Base-by-base conservation (phyloP, 2,329 filamentous ascomycete genomes). In the Exophiala sp. region DNA sequence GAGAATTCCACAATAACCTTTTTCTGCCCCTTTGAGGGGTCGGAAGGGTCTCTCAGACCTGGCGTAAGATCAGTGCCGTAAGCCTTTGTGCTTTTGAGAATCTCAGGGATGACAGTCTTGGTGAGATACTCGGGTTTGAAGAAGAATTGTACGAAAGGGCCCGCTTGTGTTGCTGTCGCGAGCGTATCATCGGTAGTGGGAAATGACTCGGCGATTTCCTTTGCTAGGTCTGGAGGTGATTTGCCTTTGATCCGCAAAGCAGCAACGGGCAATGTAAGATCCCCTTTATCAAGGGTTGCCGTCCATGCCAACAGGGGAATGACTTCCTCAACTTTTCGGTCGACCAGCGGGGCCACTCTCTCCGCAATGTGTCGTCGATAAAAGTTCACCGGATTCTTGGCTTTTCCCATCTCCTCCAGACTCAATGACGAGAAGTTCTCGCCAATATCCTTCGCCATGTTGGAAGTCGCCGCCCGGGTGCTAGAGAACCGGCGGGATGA, bases 131-230 rank as follows among this genome's bases (percentile, higher is more conserved):
- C 66, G 0, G 78, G 72, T 61, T 80, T 79, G 73, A 83, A 85
- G 67, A 83, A 82, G 68, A 86, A 83, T 47, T 78, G 76, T 10
- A 86, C 68, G 56, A 82, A 82, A 8, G 77, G 74, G 52, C 80
- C 81, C 43, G 75, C 73, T 16, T 73, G 45, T 16, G 40, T 41
- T 8, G 43, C 44, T 10, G 51, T 61, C 34, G 53, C 57, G 6
- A 58, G 44, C 73, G 73, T 53, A 74, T 69, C 53, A 83, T 70
- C 22, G 83, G 70, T 22, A 79, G 76, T 42, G 29, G 77, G 76
- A 60, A 82, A 81, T 63, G 79, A 68, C 29, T 76, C 71, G 16
- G 68, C 75, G 52, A 82, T 70, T 61, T 82, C 76, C 58, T 73
- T 68, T 32, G 75, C 73, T 34, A 79, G 68, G 44, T 78, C 78